These are phyloP conservation scores for Neofusicoccum kwambonambiense DNA, from an alignment of 2,329 filamentous ascomycete genomes.

Conservation along the genomic window DNA sequence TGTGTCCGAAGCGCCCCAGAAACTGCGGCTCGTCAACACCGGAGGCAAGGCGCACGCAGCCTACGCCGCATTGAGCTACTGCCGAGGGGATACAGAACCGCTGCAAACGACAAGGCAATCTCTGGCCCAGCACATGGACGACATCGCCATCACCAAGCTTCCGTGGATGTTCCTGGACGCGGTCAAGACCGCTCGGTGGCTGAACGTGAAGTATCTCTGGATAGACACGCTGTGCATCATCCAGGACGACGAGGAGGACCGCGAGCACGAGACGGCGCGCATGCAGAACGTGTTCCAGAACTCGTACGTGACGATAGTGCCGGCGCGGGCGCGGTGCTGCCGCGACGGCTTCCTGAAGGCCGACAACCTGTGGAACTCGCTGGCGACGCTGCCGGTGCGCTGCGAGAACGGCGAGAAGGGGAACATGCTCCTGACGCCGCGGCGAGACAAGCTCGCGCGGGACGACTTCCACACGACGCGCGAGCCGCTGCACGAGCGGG, in stretches of 20 bases:
- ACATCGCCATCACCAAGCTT: not conserved
- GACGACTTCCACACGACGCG: not conserved
- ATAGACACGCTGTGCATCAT: conserved; percentile 7
- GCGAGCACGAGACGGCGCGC: not conserved
- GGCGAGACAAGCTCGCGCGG: not conserved
- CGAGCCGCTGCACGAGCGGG: conserved; percentile 10
- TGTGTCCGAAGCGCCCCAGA: not conserved
- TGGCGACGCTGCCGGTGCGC: not conserved
- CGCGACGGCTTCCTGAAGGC: conserved; percentile 5
- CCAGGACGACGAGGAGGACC: not conserved
- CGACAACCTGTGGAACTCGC: not conserved
- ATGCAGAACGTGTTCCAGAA: conserved; percentile 7
- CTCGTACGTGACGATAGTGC: conserved; percentile 9
- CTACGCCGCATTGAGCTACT: conserved; percentile 1
- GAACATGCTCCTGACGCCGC: not conserved
- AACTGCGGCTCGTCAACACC: not conserved
- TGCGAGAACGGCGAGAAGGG: not conserved
- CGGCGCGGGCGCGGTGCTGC: not conserved
- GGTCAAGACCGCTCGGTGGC: not conserved
- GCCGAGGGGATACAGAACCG: not conserved
- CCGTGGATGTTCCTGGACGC: not conserved
- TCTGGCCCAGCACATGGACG: not conserved
- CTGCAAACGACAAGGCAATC: not conserved
- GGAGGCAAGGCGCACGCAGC: not conserved
- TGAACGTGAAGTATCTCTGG: not conserved